phyloP scores from a whole-genome alignment of 768 basidiomycete genomes.

The Lanmaoa rubissima region DNA sequence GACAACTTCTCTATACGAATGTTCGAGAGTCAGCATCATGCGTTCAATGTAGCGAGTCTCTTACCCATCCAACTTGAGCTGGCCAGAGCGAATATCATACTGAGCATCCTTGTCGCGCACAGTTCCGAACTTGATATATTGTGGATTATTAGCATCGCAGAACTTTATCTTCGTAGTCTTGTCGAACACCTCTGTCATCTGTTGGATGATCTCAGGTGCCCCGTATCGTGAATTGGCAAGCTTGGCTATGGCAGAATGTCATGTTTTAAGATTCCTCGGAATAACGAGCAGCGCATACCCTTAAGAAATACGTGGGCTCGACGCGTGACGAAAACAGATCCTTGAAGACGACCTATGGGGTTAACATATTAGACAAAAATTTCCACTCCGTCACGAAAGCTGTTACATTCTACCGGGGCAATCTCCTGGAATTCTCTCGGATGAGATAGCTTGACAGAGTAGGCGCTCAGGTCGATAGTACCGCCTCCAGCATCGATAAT shows the following conservation, averaged over 20 bases:
- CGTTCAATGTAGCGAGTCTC: neutral
- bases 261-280: neutral
- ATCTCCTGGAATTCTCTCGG: constrained; percentile 34
- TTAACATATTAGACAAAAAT: neutral
- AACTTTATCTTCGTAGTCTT: constrained; percentile 39
- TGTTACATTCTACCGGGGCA: constrained; percentile 30
- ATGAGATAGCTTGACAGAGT: constrained; percentile 24
- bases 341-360: constrained; percentile 36
- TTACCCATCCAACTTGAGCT: constrained; percentile 38
- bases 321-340: constrained; percentile 36
- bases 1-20: constrained; percentile 31
- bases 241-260: constrained; percentile 18
- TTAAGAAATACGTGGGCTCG: constrained; percentile 28
- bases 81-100: constrained; percentile 36
- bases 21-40: neutral
- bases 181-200: constrained; percentile 37
- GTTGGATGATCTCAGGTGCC: constrained; percentile 27
- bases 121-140: constrained; percentile 41
- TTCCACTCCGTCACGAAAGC: neutral
- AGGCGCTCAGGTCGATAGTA: constrained; percentile 40
- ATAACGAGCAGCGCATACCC: constrained; percentile 14
- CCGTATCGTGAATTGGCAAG: constrained; percentile 31
- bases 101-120: constrained; percentile 34
- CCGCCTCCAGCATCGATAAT: constrained; percentile 47
- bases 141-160: constrained; percentile 32